Conservation (phyloP, 257 asterid species). For the Solanum clarkiae region DNA sequence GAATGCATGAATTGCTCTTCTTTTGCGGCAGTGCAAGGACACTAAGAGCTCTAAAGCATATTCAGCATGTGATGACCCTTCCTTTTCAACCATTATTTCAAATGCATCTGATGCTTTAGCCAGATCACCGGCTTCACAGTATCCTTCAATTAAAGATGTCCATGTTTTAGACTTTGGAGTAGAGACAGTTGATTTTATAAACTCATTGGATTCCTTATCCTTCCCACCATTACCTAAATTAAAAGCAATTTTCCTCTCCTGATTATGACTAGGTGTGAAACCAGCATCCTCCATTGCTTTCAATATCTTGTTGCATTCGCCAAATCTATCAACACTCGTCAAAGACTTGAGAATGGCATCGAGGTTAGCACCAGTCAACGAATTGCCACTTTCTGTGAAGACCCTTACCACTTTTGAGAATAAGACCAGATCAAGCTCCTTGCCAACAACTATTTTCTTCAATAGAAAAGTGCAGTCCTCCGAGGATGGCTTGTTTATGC, state of each 20-base stretch:
- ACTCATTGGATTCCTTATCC: constrained; percentile 28
- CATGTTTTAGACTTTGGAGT: constrained; percentile 21
- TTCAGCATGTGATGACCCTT: constrained; percentile 27
- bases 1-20: constrained; percentile 39
- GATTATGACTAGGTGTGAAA: constrained; percentile 26
- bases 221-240: constrained; percentile 39
- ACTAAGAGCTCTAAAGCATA: constrained; percentile 39
- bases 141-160: constrained; percentile 60
- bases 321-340: constrained; percentile 57
- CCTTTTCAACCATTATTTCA: constrained; percentile 38
- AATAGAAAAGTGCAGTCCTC: constrained; percentile 59
- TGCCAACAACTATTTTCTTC: constrained; percentile 58
- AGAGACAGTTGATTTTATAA: constrained; percentile 13
- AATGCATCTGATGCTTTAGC: constrained; percentile 42
- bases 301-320: constrained; percentile 44
- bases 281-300: constrained; percentile 51
- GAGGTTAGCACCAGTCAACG: constrained; percentile 32
- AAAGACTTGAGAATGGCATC: constrained; percentile 59
- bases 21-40: constrained; percentile 37
- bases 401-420: constrained; percentile 40
- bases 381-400: constrained; percentile 46
- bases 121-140: constrained; percentile 40
- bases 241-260: constrained; percentile 38
- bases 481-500: constrained; percentile 46
- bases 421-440: constrained; percentile 62